These are phyloP conservation scores for Sindora glabra DNA, from an alignment of 306 rosid genomes.

Conservation along the genomic window DNA sequence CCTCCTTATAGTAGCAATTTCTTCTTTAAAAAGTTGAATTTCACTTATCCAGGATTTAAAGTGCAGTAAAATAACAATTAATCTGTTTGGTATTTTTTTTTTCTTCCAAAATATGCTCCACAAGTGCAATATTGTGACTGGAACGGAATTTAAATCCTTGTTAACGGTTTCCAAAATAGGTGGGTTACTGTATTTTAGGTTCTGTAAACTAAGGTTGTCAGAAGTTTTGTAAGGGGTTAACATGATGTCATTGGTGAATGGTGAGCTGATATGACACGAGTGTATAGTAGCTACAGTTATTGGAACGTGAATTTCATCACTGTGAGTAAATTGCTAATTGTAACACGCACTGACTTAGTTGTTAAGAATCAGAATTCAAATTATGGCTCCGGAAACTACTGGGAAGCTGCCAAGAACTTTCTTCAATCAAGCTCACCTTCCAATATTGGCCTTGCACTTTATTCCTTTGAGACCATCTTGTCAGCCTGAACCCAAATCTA, in stretches of 20 bases:
- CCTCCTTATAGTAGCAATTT: background rate
- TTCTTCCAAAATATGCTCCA: too few relatives aligned
- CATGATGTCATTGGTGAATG: conserved; percentile 1
- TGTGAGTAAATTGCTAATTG: background rate
- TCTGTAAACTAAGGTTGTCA: conserved; percentile 4
- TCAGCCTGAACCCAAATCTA: conserved; percentile 22
- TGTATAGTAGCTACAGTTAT: conserved; percentile 6
- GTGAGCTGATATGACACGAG: conserved; percentile 5
- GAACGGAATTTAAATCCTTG: too few relatives aligned
- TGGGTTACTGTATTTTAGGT: background rate
- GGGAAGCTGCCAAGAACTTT: conserved; percentile 18
- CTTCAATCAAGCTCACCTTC: conserved; percentile 9
- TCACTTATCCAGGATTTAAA: too few relatives aligned
- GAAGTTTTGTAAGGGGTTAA: background rate
- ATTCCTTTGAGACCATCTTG: conserved; percentile 20
- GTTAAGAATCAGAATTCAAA: conserved; percentile 6
- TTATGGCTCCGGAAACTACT: conserved; percentile 23
- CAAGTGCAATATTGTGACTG: too few relatives aligned
- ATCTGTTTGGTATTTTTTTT: too few relatives aligned
- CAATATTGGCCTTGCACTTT: too few relatives aligned
- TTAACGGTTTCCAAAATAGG: too few relatives aligned
- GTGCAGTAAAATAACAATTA: too few relatives aligned
- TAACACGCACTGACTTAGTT: background rate
- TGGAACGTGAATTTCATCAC: conserved; percentile 6
- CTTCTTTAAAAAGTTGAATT: too few relatives aligned